A percentile compares a stretch with the other conserved stretches of the same genome.
phyloP scores from a whole-genome alignment of 257 asterid species.

The Henckelia pumila region DNA sequence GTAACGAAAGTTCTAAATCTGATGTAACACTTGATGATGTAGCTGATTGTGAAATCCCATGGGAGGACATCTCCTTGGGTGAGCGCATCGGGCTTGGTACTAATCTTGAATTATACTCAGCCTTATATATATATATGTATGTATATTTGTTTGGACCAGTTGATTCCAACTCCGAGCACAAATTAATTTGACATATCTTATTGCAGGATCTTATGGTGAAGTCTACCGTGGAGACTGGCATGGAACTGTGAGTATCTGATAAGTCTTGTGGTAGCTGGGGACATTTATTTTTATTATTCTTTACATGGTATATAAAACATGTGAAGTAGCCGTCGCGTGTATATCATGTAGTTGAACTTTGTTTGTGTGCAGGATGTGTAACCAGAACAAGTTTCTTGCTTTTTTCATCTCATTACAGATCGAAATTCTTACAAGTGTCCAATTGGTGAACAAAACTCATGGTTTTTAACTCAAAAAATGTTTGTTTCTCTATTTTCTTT shows the following conservation, averaged over 20 bases:
- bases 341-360: not conserved
- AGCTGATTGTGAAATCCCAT: conserved; percentile 91
- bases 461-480: not conserved
- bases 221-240: conserved; percentile 98
- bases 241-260: conserved; percentile 85
- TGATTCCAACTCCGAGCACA: conserved; percentile 15
- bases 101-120: conserved; percentile 30
- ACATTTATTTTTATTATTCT: conserved; percentile 8
- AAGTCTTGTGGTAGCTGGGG: conserved; percentile 21
- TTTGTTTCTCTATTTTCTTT: not conserved
- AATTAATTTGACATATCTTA: conserved; percentile 26
- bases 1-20: conserved; percentile 71
- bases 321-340: not conserved
- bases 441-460: not conserved
- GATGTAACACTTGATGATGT: conserved; percentile 82
- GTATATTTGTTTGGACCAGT: conserved; percentile 24
- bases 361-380: conserved; percentile 3
- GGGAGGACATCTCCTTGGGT: conserved; percentile 94
- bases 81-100: conserved; percentile 99
- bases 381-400: conserved; percentile 7
- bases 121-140: too few species aligned
- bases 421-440: conserved; percentile 2
- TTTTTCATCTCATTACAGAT: conserved; percentile 15
- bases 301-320: not conserved
- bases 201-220: conserved; percentile 94